Evolutionary conservation across 345 rosid genomes (phyloP).

Genomic region (Hypericum perforatum): DNA sequence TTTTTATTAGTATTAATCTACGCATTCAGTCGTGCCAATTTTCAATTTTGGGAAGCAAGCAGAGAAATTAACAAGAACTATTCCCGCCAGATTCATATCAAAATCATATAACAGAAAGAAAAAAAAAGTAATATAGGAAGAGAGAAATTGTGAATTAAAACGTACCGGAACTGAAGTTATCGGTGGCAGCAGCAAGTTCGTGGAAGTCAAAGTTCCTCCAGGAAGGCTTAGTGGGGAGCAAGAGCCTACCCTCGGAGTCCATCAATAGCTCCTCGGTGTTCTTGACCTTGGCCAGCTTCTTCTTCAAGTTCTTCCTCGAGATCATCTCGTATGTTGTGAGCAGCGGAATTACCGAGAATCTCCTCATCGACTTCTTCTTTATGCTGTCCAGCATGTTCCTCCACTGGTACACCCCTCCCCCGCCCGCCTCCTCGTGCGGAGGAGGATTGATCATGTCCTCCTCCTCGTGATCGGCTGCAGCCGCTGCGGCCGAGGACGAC

Average conservation of each 20-base stretch:
- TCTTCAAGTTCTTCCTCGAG: constrained; percentile 35
- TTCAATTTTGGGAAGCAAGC: too few relatives aligned
- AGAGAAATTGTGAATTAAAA: not conserved
- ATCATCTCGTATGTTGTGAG: constrained; percentile 32
- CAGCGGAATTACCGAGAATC: constrained; percentile 45
- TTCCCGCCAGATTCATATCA: too few relatives aligned
- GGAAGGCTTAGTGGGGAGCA: constrained; percentile 34
- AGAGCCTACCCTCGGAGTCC: constrained; percentile 23
- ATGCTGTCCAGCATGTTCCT: constrained; percentile 37
- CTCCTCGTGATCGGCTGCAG: too few relatives aligned
- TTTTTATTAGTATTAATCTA: too few relatives aligned
- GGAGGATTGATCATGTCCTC: too few relatives aligned
- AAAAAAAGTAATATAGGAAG: not conserved
- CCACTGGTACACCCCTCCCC: constrained; percentile 36
- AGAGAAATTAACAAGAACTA: too few relatives aligned
- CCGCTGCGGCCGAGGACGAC: too few relatives aligned
- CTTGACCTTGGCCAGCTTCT: constrained; percentile 33
- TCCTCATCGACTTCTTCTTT: constrained; percentile 50
- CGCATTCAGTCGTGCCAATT: too few relatives aligned
- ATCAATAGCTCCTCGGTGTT: constrained; percentile 22
- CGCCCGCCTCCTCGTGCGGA: constrained; percentile 5
- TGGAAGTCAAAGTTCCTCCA: constrained; percentile 63
- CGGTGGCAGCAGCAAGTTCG: constrained; percentile 63
- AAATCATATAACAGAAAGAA: too few relatives aligned
- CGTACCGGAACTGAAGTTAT: constrained; percentile 53